A percentile compares a stretch with the other conserved stretches of the same genome.
These are phyloP conservation scores for Chrysanthemum lavandulifolium DNA, from an alignment of 129 eudicot species.

Conservation along the genomic window DNA sequence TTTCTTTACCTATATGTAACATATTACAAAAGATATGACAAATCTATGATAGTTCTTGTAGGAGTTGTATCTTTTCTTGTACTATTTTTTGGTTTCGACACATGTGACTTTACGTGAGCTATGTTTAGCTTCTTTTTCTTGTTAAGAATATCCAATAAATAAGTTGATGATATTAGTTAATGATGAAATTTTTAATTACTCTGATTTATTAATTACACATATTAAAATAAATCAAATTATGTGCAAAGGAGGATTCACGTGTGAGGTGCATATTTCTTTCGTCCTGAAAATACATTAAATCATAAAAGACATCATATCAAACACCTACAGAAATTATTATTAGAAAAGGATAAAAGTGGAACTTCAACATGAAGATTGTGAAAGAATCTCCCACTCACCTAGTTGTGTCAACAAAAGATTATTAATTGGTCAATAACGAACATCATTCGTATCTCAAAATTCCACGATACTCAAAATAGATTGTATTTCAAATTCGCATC, in stretches of 20 bases:
- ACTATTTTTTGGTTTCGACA: not conserved
- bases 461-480: not conserved
- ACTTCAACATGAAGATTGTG: conserved; percentile 11
- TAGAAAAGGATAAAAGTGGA: not conserved
- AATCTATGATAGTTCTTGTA: not conserved
- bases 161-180: not conserved
- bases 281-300: not conserved
- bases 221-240: too few relatives aligned
- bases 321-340: not conserved
- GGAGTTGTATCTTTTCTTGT: not conserved
- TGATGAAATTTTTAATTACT: not conserved
- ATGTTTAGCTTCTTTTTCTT: not conserved
- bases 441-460: not conserved
- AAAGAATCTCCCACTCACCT: not conserved
- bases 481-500: too few relatives aligned
- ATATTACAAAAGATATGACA: not conserved
- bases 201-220: too few relatives aligned
- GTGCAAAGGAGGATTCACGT: too few relatives aligned
- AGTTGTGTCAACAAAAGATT: not conserved
- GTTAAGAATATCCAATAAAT: not conserved
- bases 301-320: not conserved
- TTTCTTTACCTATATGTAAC: not conserved
- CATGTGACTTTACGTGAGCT: not conserved
- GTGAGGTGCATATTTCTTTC: not conserved
- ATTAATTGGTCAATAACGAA: not conserved